Conservation (phyloP, 805 yeast species). For the Suhomyces sp. region DNA sequence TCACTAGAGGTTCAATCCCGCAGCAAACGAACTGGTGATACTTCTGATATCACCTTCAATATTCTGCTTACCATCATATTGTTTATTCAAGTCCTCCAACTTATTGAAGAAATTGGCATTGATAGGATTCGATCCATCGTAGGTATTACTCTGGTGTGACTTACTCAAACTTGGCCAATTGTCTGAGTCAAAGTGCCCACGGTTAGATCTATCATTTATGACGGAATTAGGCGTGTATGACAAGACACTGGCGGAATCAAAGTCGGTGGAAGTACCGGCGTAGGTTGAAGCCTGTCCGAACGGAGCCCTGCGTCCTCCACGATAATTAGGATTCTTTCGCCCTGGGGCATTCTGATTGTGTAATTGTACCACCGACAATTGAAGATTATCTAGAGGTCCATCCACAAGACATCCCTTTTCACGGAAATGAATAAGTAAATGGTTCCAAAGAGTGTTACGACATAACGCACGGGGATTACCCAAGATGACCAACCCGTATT, state of each 20-base stretch:
- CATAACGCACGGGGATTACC: slow-evolving; percentile 84
- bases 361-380: slow-evolving; percentile 62
- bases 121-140: slow-evolving; percentile 8
- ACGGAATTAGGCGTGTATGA: slow-evolving; percentile 15
- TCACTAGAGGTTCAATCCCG: slow-evolving; percentile 25
- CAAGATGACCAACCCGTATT: slow-evolving; percentile 50
- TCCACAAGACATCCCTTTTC: slow-evolving; percentile 87
- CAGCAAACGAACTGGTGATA: slow-evolving; percentile 41
- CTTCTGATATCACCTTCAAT: slow-evolving; percentile 37
- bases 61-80: slow-evolving; percentile 9
- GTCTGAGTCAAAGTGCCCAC: slow-evolving; percentile 5
- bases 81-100: slow-evolving; percentile 21
- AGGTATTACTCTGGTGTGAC: slow-evolving; percentile 10
- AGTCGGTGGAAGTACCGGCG: slow-evolving; percentile 15
- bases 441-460: slow-evolving; percentile 74
- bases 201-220: not conserved
- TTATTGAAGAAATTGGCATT: slow-evolving; percentile 36
- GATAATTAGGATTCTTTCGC: not conserved
- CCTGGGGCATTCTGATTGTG: slow-evolving; percentile 3
- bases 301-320: not conserved
- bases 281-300: slow-evolving; percentile 14
- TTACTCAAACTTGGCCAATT: slow-evolving; percentile 31
- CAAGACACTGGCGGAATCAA: slow-evolving; percentile 28
- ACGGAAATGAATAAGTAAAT: slow-evolving; percentile 71
- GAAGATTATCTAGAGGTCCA: slow-evolving; percentile 80